Percentiles rank a stretch among this genome's conserved stretches.
phyloP scores from a whole-genome alignment of 129 eudicot genomes.

The Artemisia annua region DNA sequence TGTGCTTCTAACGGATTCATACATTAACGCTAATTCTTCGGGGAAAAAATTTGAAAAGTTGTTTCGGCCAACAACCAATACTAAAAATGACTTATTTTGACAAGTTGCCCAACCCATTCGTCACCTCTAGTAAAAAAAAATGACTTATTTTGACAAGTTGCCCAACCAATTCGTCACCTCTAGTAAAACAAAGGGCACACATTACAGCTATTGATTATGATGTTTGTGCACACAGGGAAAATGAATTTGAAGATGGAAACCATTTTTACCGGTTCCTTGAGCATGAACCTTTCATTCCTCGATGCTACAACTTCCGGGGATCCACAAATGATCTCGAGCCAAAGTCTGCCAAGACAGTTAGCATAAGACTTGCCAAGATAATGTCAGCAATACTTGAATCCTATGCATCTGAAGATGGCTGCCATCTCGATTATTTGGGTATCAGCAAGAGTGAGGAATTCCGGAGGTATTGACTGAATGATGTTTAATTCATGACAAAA shows the following conservation, averaged over 20 bases:
- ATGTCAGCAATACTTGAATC: conserved; percentile 94
- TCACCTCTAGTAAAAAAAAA: not conserved
- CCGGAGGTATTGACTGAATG: conserved; percentile 52
- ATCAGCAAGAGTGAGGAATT: conserved; percentile 98
- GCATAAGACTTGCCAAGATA: conserved; percentile 63
- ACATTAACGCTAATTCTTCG: too few relatives aligned
- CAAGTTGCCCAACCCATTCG: not conserved
- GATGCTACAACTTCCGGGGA: conserved; percentile 81
- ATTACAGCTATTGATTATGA: not conserved
- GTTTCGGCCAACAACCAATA: not conserved
- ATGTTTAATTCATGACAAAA: not conserved
- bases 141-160: not conserved
- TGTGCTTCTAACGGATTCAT: too few relatives aligned
- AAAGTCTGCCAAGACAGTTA: conserved; percentile 49
- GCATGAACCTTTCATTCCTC: conserved; percentile 80
- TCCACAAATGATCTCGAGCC: conserved; percentile 78
- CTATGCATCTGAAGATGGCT: conserved; percentile 77
- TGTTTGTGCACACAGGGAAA: conserved; percentile 47
- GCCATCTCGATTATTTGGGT: conserved; percentile 64
- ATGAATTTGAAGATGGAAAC: conserved; percentile 82
- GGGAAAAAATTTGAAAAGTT: not conserved
- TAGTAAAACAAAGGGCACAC: not conserved
- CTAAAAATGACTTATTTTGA: too few relatives aligned
- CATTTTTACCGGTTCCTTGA: conserved; percentile 86
- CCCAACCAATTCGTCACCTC: not conserved